Conservation (phyloP, 768 basidiomycete species). For the Mycena capillaripes region DNA sequence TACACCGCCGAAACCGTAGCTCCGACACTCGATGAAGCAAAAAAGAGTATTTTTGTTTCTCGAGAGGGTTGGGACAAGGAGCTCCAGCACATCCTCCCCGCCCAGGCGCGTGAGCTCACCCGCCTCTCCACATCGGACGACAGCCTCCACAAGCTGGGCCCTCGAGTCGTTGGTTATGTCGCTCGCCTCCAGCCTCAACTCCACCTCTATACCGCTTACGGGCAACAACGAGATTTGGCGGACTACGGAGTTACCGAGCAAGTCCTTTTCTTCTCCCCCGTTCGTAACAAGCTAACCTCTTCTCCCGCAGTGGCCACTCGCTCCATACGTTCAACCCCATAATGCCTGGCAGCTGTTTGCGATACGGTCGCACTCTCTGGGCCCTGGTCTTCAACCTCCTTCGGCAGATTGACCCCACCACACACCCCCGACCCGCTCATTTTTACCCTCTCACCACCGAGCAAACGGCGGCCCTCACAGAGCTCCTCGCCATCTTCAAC, state of each 20-base stretch:
- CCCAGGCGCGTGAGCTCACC: neutral
- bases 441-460: conserved; percentile 1
- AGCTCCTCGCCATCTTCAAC: neutral
- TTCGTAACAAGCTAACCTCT: neutral
- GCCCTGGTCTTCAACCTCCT: conserved; percentile 22
- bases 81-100: neutral
- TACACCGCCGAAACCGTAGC: neutral
- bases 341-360: neutral
- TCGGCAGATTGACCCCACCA: neutral
- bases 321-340: neutral
- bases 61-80: neutral
- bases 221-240: neutral
- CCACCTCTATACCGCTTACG: neutral
- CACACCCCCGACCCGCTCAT: neutral
- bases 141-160: neutral
- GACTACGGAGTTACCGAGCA: neutral
- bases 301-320: neutral
- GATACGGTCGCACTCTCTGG: conserved; percentile 22
- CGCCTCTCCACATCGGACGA: neutral
- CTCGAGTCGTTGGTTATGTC: neutral
- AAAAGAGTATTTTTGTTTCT: neutral
- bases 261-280: neutral
- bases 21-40: neutral
- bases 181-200: neutral
- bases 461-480: neutral